Evolutionary conservation across 352 stramenopile genomes (phyloP).

Genomic region (Globisporangium cylindrosporum): DNA sequence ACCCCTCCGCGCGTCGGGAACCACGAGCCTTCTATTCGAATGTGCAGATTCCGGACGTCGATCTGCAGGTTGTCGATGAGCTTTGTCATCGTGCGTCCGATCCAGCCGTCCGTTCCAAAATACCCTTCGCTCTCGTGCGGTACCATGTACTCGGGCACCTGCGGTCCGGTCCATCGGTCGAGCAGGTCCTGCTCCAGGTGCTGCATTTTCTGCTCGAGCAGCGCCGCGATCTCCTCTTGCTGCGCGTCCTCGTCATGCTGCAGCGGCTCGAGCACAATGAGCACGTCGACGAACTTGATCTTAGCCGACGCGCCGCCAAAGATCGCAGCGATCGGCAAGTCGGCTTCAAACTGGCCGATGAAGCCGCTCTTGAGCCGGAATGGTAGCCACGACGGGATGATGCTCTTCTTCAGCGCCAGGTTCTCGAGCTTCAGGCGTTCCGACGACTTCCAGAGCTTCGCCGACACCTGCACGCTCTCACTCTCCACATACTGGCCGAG

Average conservation of each 20-base stretch:
- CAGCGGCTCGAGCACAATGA: slow-evolving; percentile 74
- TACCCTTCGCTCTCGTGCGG: slow-evolving; percentile 82
- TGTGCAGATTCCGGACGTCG: slow-evolving; percentile 84
- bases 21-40: slow-evolving; percentile 81
- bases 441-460: slow-evolving; percentile 85
- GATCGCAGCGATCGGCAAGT: slow-evolving; percentile 84
- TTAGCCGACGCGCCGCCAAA: slow-evolving; percentile 77
- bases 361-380: slow-evolving; percentile 87
- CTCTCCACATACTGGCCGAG: slow-evolving; percentile 88
- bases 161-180: slow-evolving; percentile 72
- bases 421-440: slow-evolving; percentile 87
- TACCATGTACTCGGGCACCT: slow-evolving; percentile 61
- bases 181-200: slow-evolving; percentile 73
- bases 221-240: slow-evolving; percentile 51
- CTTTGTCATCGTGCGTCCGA: slow-evolving; percentile 86
- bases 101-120: slow-evolving; percentile 87
- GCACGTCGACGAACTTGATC: slow-evolving; percentile 86
- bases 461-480: slow-evolving; percentile 79
- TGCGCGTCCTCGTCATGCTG: slow-evolving; percentile 68
- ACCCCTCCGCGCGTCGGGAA: slow-evolving; percentile 30
- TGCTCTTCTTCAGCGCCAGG: slow-evolving; percentile 76
- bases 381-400: slow-evolving; percentile 79
- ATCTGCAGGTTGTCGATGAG: slow-evolving; percentile 90
- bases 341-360: slow-evolving; percentile 82
- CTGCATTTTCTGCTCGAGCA: slow-evolving; percentile 70